A percentile compares a stretch with the other conserved stretches of the same genome.
Conservation (phyloP, 2,329 filamentous ascomycete genomes). For the Hirsutella minnesotensis region DNA sequence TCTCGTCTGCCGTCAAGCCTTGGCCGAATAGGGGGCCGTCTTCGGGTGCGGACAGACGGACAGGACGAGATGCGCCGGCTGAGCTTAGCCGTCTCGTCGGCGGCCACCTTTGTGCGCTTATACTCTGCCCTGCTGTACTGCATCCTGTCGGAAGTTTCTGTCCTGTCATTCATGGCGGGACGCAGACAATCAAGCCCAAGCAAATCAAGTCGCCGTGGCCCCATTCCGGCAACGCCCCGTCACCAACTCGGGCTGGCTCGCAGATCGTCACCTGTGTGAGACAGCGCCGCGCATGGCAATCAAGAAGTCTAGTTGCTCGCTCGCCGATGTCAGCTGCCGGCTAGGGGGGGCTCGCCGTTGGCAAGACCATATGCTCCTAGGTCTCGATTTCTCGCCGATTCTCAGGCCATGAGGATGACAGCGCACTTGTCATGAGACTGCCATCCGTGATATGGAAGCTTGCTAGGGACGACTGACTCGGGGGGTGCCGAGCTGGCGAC, state of each 20-base stretch:
- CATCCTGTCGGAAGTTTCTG: constrained; percentile 1
- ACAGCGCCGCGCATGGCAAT: not conserved
- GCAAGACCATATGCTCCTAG: too few species aligned
- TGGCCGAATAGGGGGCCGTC: not conserved
- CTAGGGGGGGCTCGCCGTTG: too few species aligned
- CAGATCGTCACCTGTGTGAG: not conserved
- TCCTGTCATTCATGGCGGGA: constrained; percentile 2
- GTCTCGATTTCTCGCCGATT: too few species aligned
- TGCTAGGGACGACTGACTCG: too few species aligned
- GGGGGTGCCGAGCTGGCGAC: too few species aligned
- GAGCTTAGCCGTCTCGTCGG: too few species aligned
- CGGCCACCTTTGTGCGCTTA: too few species aligned
- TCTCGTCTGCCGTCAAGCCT: constrained; percentile 1
- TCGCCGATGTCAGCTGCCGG: not conserved
- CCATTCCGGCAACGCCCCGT: constrained; percentile 2
- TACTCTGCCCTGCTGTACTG: not conserved
- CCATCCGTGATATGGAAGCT: too few species aligned
- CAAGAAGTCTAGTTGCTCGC: not conserved
- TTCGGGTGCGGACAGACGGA: not conserved
- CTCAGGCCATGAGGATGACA: too few species aligned
- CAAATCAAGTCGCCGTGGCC: constrained; percentile 1
- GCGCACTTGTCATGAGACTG: too few species aligned
- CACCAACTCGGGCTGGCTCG: not conserved
- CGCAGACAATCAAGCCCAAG: not conserved
- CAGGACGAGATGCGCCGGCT: too few species aligned